These are phyloP conservation scores for Colletotrichum orbiculare DNA, from an alignment of 2,329 filamentous ascomycete species.

Conservation along the genomic window DNA sequence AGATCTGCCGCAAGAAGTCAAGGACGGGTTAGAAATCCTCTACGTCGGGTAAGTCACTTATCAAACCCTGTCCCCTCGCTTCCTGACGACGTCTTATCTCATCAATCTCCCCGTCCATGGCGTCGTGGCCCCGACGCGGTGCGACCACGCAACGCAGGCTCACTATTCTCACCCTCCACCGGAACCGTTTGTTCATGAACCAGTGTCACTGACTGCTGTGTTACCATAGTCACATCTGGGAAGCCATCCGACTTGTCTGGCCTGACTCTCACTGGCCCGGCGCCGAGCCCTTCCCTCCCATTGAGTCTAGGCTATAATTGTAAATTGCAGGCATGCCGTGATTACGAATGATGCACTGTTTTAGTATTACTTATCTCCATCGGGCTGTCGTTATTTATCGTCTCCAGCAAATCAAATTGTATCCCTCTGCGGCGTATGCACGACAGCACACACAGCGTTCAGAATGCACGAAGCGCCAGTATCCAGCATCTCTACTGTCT, in stretches of 20 bases:
- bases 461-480: no score
- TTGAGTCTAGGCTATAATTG: conserved; percentile 82
- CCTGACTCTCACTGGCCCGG: conserved; percentile 88
- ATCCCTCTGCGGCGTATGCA: no score
- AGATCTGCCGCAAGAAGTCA: conserved; percentile 91
- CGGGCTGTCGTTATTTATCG: no score
- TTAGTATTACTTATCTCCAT: conserved; percentile 22
- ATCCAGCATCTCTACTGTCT: no score
- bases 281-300: conserved; percentile 72
- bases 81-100: conserved; percentile 33
- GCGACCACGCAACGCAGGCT: conserved; percentile 28
- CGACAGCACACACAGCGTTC: no score
- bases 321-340: neutral
- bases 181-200: conserved; percentile 30
- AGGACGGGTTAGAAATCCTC: conserved; percentile 86
- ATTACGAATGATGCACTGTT: neutral
- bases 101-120: conserved; percentile 30
- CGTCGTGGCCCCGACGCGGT: conserved; percentile 35
- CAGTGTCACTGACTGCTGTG: conserved; percentile 37
- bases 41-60: conserved; percentile 79
- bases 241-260: conserved; percentile 91
- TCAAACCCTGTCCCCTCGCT: conserved; percentile 26
- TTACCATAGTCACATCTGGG: conserved; percentile 83
- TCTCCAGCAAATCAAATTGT: no score
- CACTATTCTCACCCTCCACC: conserved; percentile 25